Evolutionary conservation across 2,329 filamentous ascomycete species (phyloP).

Genomic region (Fusarium sp.): DNA sequence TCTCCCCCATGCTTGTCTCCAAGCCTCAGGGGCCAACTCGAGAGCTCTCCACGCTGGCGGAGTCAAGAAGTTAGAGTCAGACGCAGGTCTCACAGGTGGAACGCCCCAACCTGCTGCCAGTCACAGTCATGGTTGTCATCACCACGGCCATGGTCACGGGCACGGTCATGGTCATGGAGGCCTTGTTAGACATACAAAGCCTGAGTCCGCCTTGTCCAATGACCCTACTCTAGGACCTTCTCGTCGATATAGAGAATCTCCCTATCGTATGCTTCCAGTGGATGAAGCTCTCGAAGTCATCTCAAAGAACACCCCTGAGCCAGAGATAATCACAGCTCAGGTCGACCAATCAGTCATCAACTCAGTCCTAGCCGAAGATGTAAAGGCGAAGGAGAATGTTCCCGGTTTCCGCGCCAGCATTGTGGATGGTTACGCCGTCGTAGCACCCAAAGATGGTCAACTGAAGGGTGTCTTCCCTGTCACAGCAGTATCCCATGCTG

Average conservation of each 20-base stretch:
- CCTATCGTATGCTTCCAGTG: slow-evolving; percentile 90
- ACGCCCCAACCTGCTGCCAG: slow-evolving; percentile 47
- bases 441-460: slow-evolving; percentile 67
- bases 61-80: slow-evolving; percentile 80
- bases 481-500: slow-evolving; percentile 83
- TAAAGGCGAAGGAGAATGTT: slow-evolving; percentile 80
- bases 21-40: slow-evolving; percentile 84
- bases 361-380: slow-evolving; percentile 81
- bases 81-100: slow-evolving; percentile 69
- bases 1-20: slow-evolving; percentile 93
- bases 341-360: slow-evolving; percentile 75
- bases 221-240: slow-evolving; percentile 68
- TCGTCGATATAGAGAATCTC: slow-evolving; percentile 80
- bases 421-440: slow-evolving; percentile 92
- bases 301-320: slow-evolving; percentile 72
- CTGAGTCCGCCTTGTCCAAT: slow-evolving; percentile 66
- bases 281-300: slow-evolving; percentile 80
- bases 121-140: slow-evolving; percentile 60
- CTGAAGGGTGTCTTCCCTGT: slow-evolving; percentile 87
- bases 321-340: slow-evolving; percentile 62
- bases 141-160: slow-evolving; percentile 63
- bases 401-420: slow-evolving; percentile 96
- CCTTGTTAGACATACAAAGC: slow-evolving; percentile 76
- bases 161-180: slow-evolving; percentile 68
- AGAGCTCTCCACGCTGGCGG: slow-evolving; percentile 80